Evolutionary conservation across 371 early-diverging fungal species (phyloP).

Genomic region (Dinochytrium kinnereticum): DNA sequence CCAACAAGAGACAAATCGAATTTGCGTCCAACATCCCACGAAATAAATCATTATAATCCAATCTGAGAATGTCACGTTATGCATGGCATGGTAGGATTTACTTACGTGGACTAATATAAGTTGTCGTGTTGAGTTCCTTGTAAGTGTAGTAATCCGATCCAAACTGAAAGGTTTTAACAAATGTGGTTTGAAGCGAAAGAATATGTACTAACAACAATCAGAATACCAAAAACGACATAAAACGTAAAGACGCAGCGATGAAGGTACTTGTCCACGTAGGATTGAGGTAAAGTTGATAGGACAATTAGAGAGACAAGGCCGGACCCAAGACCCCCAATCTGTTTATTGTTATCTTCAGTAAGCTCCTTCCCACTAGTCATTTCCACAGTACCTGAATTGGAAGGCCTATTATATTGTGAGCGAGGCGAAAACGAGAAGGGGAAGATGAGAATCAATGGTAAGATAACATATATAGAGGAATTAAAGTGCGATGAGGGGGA

Average conservation of each 20-base stretch:
- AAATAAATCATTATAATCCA: not conserved
- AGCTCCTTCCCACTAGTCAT: not conserved
- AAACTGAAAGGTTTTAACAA: not conserved
- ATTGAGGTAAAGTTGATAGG: not conserved
- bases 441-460: not conserved
- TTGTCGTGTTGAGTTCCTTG: not conserved
- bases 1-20: not conserved
- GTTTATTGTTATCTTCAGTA: not conserved
- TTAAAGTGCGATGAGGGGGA: not conserved
- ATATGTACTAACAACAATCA: not conserved
- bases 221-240: too few species aligned
- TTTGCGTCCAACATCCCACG: not conserved
- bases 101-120: not conserved
- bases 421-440: too few species aligned
- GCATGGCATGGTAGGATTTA: not conserved
- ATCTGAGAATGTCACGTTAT: not conserved
- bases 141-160: not conserved
- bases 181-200: not conserved
- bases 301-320: not conserved
- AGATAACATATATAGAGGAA: not conserved
- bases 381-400: not conserved
- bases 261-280: not conserved
- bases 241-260: too few species aligned
- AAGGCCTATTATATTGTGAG: too few species aligned
- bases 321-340: too few species aligned